Conservation (phyloP, 305 asterid species). For the Striga hermonthica region DNA sequence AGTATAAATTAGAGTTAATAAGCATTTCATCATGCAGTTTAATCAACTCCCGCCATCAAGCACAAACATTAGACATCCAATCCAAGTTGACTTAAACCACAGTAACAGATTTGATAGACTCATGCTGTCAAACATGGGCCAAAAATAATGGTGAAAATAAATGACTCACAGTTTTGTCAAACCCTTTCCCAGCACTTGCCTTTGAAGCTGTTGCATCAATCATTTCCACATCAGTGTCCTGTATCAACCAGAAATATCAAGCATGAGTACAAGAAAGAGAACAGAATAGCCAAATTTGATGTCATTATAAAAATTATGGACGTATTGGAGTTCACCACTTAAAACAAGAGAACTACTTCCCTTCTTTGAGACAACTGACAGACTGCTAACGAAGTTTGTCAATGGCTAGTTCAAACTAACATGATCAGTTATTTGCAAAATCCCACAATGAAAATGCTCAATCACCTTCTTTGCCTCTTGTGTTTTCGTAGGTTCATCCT, state of each 20-base stretch:
- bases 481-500: too few species aligned
- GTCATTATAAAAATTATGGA: neutral
- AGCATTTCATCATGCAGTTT: too few species aligned
- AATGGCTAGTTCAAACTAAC: neutral
- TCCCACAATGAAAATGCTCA: neutral
- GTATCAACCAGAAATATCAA: neutral
- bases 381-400: neutral
- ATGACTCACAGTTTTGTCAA: slow-evolving; percentile 30
- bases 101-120: too few species aligned
- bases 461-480: too few species aligned
- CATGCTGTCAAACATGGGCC: neutral
- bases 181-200: slow-evolving; percentile 1
- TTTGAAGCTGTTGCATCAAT: slow-evolving; percentile 26
- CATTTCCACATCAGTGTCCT: slow-evolving; percentile 39
- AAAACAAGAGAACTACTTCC: neutral
- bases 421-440: neutral
- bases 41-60: too few species aligned
- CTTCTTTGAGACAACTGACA: neutral
- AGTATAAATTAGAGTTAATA: neutral
- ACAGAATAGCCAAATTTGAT: too few species aligned
- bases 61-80: too few species aligned
- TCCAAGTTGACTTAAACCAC: too few species aligned
- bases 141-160: neutral
- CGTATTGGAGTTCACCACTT: neutral
- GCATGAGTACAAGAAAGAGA: neutral